Percentiles rank a stretch among this genome's conserved stretches.
phyloP scores from a whole-genome alignment of 202 grass and related monocot genomes.

The Panicum virgatum region DNA sequence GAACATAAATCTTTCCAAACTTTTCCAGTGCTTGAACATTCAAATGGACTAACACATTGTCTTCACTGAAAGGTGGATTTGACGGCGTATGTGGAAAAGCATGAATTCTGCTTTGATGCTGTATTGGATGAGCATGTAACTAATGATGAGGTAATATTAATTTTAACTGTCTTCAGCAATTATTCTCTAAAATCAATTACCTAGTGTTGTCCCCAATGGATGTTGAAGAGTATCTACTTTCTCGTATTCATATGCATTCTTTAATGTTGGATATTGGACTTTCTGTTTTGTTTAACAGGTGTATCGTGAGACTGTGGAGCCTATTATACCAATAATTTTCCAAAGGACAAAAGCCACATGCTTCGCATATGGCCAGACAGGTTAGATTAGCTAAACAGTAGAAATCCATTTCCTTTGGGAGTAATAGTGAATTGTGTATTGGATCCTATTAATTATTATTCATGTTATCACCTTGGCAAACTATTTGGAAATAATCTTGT shows the following conservation, averaged over 20 bases:
- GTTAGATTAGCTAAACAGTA: slow-evolving; percentile 38
- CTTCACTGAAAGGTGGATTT: slow-evolving; percentile 66
- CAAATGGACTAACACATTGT: slow-evolving; percentile 32
- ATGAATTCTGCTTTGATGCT: slow-evolving; percentile 87
- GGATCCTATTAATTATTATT: not conserved
- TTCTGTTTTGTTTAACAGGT: slow-evolving; percentile 60
- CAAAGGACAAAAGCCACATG: slow-evolving; percentile 94
- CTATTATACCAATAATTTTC: slow-evolving; percentile 95
- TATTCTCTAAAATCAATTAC: not conserved
- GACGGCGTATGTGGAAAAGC: slow-evolving; percentile 88
- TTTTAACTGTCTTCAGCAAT: slow-evolving; percentile 4
- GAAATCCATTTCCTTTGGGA: not conserved
- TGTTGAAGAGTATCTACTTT: slow-evolving; percentile 20
- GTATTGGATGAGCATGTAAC: slow-evolving; percentile 71
- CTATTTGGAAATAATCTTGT: not conserved
- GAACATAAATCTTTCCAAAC: slow-evolving; percentile 2
- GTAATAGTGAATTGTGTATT: slow-evolving; percentile 28
- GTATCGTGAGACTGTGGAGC: slow-evolving; percentile 82
- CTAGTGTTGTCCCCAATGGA: not conserved
- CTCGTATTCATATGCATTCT: not conserved
- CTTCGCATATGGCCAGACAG: slow-evolving; percentile 97
- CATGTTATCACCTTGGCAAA: not conserved
- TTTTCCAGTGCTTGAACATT: slow-evolving; percentile 7
- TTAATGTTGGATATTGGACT: not conserved
- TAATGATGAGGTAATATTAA: slow-evolving; percentile 77